Evolutionary conservation across 2,329 filamentous ascomycete species (phyloP), one percentile per base, ranked within the genome.

Genomic region (Blumeria hordei): DNA sequence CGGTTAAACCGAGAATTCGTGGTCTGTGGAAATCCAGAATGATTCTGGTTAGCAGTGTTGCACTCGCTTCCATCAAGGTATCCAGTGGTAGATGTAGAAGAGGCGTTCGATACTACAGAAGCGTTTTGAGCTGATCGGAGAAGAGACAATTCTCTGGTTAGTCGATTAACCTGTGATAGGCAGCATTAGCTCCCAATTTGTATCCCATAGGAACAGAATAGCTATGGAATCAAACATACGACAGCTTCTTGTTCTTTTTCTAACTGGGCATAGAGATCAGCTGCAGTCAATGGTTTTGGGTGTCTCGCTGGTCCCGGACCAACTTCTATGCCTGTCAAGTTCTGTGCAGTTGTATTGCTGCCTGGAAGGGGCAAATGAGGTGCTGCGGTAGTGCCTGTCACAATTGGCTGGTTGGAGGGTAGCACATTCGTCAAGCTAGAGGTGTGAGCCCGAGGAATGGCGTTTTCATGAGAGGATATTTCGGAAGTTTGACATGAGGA

Each of bases 231-330:
- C 32, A 44, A 34, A 70, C 79, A 59, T 74, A 92, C 88, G 63
- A 95, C 83, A 37, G 88, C 85, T 68, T 96, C 90, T 63, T 96
- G 88, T 66, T 96, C 90, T 68, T 93, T 92, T 69, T 96, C 90
- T 32, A 95, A 74, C 69, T 94, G 80, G 57, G 85, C 74, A 67
- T 95, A 88, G 58, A 96, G 74, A 67, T 96, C 90, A 3, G 87
- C 84, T 1, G 87, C 81, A 0, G 90, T 95, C 66, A 95, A 70
- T 3, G 88, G 88, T 37, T 86, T 77, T 6, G 90, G 88, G 66
- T 94, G 88, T 59, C 90, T 78, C 62, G 93, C 70, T 3, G 90
- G 88, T 0, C 83, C 85, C 55, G 78, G 77, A 0, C 78, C 79
- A 35, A 71, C 65, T 33, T 72, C 73, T 49, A 77, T 72, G 12